Evolutionary conservation across 768 basidiomycete species (phyloP), one percentile per base, ranked within the genome.

Genomic region (Lactifluus volemus): DNA sequence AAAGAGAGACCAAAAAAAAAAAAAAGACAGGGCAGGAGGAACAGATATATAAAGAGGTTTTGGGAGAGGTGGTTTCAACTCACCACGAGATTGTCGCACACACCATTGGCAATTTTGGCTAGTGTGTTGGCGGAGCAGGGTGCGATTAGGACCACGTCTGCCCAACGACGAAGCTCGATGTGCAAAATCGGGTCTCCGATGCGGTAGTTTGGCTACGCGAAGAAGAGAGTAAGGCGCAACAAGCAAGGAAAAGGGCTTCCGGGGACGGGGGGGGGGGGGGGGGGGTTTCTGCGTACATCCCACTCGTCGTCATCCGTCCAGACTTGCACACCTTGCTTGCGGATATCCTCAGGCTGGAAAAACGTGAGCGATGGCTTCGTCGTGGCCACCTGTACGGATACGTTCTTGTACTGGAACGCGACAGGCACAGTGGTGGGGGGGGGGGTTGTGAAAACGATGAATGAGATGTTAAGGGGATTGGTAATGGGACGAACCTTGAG

Each of bases 71-170:
- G 34, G 25, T 25, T 34, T 38, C 38, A 25, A 38, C 81, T 50
- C 63, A 91, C 89, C n/a, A 79, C 85, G 49, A 97, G 83, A 69
- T 98, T 96, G 69, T 98, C 96, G 68, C 93, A 97, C 0, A 84
- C 67, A 0, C 97, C 95, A 47, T 84, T 79, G 0, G 93, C 89
- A 55, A 99, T 88, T 74, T 98, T 98, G 9, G 93, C 84, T 19
- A 99, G 81, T 1, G 93, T 95, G 72, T 97, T 98, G n/a, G 96
- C 95, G 0, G 92, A 94, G 69, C 94, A 98, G 0, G 97, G 97
- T 0, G 92, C 92, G 52, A 99, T 81, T 51, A 99, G 85, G 53
- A 98, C 94, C 53, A 98, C 74, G 69, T 99, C 94, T 49, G 96
- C 94, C 97, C 97, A 98, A 58, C 86, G 77, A 38, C 93, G 75